A percentile compares a stretch with the other conserved stretches of the same genome.
Conservation (phyloP, 768 basidiomycete genomes). For the Tulasnella sp. region DNA sequence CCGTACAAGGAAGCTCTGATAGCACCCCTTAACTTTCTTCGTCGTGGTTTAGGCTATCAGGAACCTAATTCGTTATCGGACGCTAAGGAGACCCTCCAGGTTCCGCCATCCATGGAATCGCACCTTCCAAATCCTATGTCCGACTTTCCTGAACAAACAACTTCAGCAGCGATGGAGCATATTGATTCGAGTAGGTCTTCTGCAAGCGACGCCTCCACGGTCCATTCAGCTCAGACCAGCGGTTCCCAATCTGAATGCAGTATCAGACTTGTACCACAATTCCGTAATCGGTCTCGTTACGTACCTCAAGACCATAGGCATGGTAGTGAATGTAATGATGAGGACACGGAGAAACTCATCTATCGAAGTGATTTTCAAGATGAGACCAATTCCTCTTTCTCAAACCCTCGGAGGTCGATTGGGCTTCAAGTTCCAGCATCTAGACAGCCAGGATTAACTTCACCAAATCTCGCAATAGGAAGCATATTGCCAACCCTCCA, state of each 20-base stretch:
- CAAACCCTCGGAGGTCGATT: too few species aligned
- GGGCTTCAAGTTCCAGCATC: not conserved
- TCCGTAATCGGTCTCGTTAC: too few species aligned
- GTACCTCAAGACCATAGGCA: not conserved
- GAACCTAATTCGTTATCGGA: not conserved
- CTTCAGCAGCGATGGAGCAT: not conserved
- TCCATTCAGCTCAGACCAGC: too few species aligned
- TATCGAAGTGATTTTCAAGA: too few species aligned
- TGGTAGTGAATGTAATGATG: too few species aligned
- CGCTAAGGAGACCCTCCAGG: not conserved
- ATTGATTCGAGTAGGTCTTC: not conserved
- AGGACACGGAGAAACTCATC: too few species aligned
- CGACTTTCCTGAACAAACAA: not conserved
- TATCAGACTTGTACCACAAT: too few species aligned
- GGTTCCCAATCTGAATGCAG: too few species aligned
- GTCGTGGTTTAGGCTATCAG: not conserved
- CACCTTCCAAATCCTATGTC: not conserved
- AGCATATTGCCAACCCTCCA: constrained; percentile 2
- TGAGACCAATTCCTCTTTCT: too few species aligned
- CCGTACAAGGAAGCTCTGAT: not conserved
- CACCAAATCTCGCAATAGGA: constrained; percentile 3
- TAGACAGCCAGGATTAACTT: constrained; percentile 1
- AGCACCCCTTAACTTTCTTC: constrained; percentile 3
- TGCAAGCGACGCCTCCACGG: not conserved
- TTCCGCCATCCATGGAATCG: not conserved